Base-by-base conservation (phyloP, 1,139 yeast species). In the Yarrowia galli region DNA sequence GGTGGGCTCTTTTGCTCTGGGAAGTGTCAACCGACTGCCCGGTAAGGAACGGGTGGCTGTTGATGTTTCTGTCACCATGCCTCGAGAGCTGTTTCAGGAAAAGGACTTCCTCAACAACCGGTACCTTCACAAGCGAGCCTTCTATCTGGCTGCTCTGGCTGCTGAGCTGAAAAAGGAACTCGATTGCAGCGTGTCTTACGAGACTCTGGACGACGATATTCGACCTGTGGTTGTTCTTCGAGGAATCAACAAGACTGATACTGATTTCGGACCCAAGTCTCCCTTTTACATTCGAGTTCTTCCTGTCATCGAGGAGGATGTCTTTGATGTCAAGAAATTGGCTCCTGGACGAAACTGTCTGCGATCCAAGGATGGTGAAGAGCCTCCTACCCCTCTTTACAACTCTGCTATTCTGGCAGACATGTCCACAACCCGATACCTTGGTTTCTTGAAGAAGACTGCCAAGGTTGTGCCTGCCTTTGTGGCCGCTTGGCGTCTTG, bases 41-140 rank as follows among this genome's bases (percentile, higher is more conserved):
- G 54, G 56, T 7, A 48, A 46, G 25, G 82, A 84, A 58, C 89
- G 89, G 0, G 82, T 86, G 75, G 81, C 91, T 3, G 85, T 93
- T 20, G 99, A 95, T 76, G 83, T 95, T 65, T 83, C 90, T 46
- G 82, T 93, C 68, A 87, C 91, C 12, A 93, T 95, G 96, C 97
- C 98, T 3, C 78, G 81, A 67, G 79, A 80, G 35, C 75, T 91
- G 65, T 89, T 95, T 75, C 95, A 89, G 75, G 88, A 89, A 67
- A 95, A 96, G 79, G 99, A 95, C 77, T 92, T 89, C 75, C 81
- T 93, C 73, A 95, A 95, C 78, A 92, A 91, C 79, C 84, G 98
- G 75, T 95, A 96, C 58, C 81, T 92, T 69, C 92, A 93, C 79
- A 95, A 95, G 78, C 84, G 97, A 72, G 88, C 98, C 5, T 95